Base-by-base conservation (phyloP, 345 rosid genomes). In the Salix suchowensis region DNA sequence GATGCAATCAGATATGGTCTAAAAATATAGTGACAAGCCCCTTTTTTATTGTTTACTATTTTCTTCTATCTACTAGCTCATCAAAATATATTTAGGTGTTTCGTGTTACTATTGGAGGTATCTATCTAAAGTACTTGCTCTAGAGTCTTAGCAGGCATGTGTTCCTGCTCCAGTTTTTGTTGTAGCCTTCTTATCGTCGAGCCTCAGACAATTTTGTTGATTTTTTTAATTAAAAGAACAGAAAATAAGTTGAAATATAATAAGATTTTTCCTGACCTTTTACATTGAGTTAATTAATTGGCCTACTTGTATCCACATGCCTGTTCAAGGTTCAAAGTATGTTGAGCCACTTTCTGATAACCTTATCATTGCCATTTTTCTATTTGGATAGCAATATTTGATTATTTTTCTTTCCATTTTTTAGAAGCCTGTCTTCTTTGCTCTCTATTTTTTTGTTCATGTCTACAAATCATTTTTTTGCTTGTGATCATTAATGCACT, bases 401-500 rank as follows among this genome's bases (percentile, higher is more conserved):
- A n/a, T 64, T 64, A 32, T 28, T 28, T 64, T 64, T 28, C 67
- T 64, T 64, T 13, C 16, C 67, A 64, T 55, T 55, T 55, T 14
- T 30, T 15, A 14, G 67, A 32, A 64, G 67, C 9, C 8, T 64
- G n/a, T 64, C 21, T 6, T 36, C 23, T 18, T 50, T 18, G n/a
- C 55, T 50, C 10, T 23, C 23, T 55, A 11, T 1, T 36, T 37
- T 68, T 26, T 23, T 68, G 21, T 37, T 68, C 11, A 4, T 0
- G 44, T 39, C 42, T 68, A 4, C 42, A 7, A 24, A n/a, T 68
- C 5, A 5, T 13, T 23, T 36, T 58, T 24, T 23, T 36, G 7
- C 24, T 6, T 46, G 52, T 28, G 64, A 65, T 68, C 14, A 46
- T 64, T 75, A 69, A 65, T 80, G 39, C 34, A 65, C 76, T 79